Evolutionary conservation across 768 basidiomycete genomes (phyloP).

Genomic region (Lentinula detonsa): DNA sequence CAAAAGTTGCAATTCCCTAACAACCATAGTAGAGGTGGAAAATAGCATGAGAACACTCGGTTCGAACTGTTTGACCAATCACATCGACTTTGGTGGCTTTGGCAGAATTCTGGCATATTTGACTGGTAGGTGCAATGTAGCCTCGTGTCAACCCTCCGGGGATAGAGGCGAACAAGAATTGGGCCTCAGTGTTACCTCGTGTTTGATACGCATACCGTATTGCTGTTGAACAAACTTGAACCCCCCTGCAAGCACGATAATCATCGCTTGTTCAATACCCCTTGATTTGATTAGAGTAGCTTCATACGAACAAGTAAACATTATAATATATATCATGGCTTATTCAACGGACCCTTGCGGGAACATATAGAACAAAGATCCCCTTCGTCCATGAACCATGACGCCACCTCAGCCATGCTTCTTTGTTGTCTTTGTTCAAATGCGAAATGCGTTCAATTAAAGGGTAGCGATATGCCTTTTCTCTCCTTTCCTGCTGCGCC

Average conservation of each 20-base stretch:
- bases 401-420: neutral
- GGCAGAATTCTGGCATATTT: too few relatives aligned
- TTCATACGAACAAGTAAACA: too few relatives aligned
- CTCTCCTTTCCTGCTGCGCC: neutral
- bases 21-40: too few relatives aligned
- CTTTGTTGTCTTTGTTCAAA: neutral
- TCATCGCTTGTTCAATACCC: neutral
- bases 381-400: neutral
- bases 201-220: neutral
- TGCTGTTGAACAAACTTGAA: neutral
- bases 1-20: too few relatives aligned
- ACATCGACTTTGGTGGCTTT: too few relatives aligned
- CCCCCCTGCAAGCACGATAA: neutral
- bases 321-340: neutral
- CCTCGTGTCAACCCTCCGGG: neutral
- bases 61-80: too few relatives aligned
- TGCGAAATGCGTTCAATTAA: neutral
- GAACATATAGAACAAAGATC: neutral
- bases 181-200: neutral
- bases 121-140: neutral
- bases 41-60: too few relatives aligned
- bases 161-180: too few relatives aligned
- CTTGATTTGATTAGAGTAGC: neutral
- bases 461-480: neutral
- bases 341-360: neutral